Evolutionary conservation across 73 alveolate genomes (phyloP).

Genomic region (Symbiodinium pilosum): DNA sequence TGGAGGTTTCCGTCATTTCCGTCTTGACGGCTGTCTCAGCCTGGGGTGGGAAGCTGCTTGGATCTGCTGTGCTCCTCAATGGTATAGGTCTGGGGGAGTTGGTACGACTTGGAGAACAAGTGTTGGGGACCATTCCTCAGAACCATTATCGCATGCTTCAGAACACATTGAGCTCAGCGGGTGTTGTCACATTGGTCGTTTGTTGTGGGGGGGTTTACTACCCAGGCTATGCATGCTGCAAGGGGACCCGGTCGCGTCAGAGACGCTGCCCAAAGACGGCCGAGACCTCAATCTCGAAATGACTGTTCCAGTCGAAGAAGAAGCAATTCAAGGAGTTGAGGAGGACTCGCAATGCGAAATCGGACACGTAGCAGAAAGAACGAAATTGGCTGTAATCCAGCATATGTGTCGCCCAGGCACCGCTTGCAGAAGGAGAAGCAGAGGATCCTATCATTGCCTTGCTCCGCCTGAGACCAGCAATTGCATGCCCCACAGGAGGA

Average conservation of each 20-base stretch:
- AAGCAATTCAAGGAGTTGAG: no score
- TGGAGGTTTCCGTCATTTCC: constrained; percentile 2
- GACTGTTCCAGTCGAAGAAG: no score
- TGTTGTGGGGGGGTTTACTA: neutral
- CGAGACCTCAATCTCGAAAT: no score
- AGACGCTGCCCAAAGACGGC: constrained; percentile 94
- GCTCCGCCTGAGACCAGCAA: no score
- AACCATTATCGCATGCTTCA: no score
- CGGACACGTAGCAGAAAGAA: no score
- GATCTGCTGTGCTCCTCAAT: neutral
- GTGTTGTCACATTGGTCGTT: neutral
- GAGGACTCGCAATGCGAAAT: no score
- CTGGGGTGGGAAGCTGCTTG: no score
- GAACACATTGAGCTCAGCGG: neutral
- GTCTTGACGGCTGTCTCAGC: neutral
- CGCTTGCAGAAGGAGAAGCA: constrained; percentile 73
- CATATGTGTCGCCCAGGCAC: constrained; percentile 32
- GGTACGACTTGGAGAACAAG: constrained; percentile 80
- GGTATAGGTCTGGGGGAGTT: constrained; percentile 94
- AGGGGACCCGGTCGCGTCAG: constrained; percentile 73
- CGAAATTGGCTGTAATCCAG: no score
- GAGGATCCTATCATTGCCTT: no score
- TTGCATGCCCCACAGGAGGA: constrained; percentile 55
- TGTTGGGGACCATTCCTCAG: constrained; percentile 58
- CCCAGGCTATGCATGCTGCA: constrained; percentile 91